These are phyloP conservation scores for Obelidium mucronatum DNA, from an alignment of 192 early-diverging fungal species.

Conservation along the genomic window DNA sequence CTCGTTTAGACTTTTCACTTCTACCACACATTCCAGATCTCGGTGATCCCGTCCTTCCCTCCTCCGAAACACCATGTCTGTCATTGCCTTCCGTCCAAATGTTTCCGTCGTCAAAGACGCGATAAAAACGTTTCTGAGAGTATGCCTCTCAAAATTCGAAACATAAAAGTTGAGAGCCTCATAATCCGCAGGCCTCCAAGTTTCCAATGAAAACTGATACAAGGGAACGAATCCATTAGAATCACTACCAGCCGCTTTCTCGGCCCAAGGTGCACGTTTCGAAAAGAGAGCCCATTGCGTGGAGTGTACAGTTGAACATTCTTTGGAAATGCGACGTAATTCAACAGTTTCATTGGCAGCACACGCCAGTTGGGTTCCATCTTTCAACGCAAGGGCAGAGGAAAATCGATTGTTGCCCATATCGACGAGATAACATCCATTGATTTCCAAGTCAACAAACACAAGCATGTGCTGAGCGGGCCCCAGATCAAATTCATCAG, in stretches of 20 bases:
- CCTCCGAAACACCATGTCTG: not conserved
- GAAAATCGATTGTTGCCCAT: not conserved
- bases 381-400: not conserved
- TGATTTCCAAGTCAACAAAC: not conserved
- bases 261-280: not conserved
- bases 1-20: not conserved
- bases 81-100: not conserved
- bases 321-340: not conserved
- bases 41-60: not conserved
- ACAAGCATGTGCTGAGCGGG: not conserved
- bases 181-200: not conserved
- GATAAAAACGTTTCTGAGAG: not conserved
- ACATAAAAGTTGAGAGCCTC: not conserved
- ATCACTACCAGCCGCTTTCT: not conserved
- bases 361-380: not conserved
- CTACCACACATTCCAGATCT: not conserved
- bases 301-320: not conserved
- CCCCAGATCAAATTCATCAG: not conserved
- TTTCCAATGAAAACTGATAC: not conserved
- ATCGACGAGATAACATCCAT: not conserved
- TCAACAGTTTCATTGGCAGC: not conserved
- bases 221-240: not conserved
- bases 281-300: not conserved
- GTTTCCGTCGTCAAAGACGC: conserved; percentile 14
- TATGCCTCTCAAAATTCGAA: not conserved